Percentiles rank a stretch among this genome's conserved stretches.
These are phyloP conservation scores for Fonsecaea erecta DNA, from an alignment of 2,329 filamentous ascomycete species.

Conservation along the genomic window DNA sequence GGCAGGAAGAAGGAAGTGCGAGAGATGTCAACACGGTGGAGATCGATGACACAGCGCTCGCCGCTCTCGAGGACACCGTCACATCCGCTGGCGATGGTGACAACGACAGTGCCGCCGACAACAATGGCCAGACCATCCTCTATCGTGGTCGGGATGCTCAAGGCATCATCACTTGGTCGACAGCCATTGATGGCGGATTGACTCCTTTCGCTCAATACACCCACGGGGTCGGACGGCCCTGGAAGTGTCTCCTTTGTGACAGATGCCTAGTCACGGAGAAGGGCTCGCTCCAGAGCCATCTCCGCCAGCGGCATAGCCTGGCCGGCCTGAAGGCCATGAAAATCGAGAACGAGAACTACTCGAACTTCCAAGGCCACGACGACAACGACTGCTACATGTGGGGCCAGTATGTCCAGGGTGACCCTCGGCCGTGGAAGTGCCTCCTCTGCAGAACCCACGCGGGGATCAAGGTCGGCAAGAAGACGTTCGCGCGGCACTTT, in stretches of 20 bases:
- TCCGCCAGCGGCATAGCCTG: neutral
- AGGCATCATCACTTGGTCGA: neutral
- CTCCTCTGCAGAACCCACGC: constrained; percentile 13
- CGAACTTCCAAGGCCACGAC: constrained; percentile 9
- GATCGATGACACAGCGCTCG: neutral
- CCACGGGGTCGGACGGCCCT: neutral
- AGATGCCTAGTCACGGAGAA: neutral
- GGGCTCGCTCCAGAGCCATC: constrained; percentile 1
- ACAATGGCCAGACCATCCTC: neutral
- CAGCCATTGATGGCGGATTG: neutral
- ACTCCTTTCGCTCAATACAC: neutral
- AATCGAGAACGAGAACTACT: neutral
- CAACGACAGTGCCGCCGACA: neutral
- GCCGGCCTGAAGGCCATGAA: constrained; percentile 1
- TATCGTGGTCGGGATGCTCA: neutral
- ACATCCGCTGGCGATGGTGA: neutral
- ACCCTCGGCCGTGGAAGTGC: constrained; percentile 7
- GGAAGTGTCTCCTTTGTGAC: constrained; percentile 8
- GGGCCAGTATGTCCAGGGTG: constrained; percentile 7
- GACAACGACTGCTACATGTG: constrained; percentile 17
- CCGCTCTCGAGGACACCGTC: too few relatives aligned
- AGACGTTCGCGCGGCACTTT: constrained; percentile 3
- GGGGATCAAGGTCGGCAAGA: constrained; percentile 3
- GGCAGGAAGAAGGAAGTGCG: neutral
- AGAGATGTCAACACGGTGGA: neutral